Base-by-base conservation (phyloP, 345 rosid genomes). In the Microthlaspi erraticum region DNA sequence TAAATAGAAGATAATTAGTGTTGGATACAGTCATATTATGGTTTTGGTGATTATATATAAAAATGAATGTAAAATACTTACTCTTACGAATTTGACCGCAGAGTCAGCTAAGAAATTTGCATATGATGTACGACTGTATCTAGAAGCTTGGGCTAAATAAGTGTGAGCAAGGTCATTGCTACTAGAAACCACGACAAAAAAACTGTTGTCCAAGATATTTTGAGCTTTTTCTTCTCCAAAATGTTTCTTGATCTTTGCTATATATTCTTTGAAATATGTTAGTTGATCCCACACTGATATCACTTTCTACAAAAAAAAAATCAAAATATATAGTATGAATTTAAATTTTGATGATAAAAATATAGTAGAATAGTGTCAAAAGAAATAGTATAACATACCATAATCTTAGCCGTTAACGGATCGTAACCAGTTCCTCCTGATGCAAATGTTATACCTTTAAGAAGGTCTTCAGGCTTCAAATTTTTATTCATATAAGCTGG, bases 401-500 rank as follows among this genome's bases (percentile, higher is more conserved):
- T 67, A 3, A 79, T 32, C 10, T 68, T 66, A 13, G 86, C 41
- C 8, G 90, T 89, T 32, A 81, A 41, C 18, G 84, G 83, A 78
- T 87, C 89, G 4, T 71, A 89, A 7, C 96, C 92, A 0, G 85
- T 26, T 20, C 85, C 92, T 6, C 86, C 81, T 0, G 91, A 85
- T 16, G 90, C 96, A 61, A 89, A 85, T 71, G 65, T 74, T 19
- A 87, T 84, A 0, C 96, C 96, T 1, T 85, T 83, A 37, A 68
- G 63, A 20, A 87, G 88, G 59, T 89, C 88, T 34, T 76, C 12
- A 7, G 70, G 72, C 34, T 57, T 56, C 49, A 87, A 32, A 12
- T 73, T 31, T 3, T 71, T 78, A 33, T 80, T 87, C 34, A 84
- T 34, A 72, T 83, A 89, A 33, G 90, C 75, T 2, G 92, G 92